Conservation (phyloP, 2,329 filamentous ascomycete species). For the Microdochium paspali region DNA sequence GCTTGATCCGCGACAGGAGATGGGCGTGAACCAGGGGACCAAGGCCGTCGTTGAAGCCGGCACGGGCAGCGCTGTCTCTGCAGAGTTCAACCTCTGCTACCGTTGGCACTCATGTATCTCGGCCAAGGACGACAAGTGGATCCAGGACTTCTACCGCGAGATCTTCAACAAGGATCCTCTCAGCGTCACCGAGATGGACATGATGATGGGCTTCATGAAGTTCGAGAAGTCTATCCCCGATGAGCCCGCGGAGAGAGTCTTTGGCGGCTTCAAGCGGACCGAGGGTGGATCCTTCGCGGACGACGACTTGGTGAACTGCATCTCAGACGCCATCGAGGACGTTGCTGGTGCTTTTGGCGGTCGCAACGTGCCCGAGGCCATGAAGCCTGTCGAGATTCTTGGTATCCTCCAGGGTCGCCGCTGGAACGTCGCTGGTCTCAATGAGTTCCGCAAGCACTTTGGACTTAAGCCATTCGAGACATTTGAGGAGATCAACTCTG, state of each 20-base stretch:
- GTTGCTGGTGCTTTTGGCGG: conserved; percentile 66
- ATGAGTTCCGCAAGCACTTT: conserved; percentile 80
- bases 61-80: conserved; percentile 74
- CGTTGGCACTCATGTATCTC: conserved; percentile 77
- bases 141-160: conserved; percentile 56
- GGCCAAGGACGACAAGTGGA: conserved; percentile 71
- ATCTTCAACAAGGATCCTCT: conserved; percentile 52
- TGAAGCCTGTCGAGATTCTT: conserved; percentile 70
- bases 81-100: conserved; percentile 84
- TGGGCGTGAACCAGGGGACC: conserved; percentile 44
- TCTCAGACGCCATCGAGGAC: conserved; percentile 64
- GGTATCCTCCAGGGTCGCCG: conserved; percentile 68
- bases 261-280: conserved; percentile 56
- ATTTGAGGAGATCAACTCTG: conserved; percentile 78
- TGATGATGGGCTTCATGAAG: conserved; percentile 52
- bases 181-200: conserved; percentile 47
- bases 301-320: conserved; percentile 64
- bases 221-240: conserved; percentile 51
- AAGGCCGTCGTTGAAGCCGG: conserved; percentile 55
- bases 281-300: conserved; percentile 63
- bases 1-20: conserved; percentile 65
- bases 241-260: conserved; percentile 61
- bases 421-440: conserved; percentile 71
- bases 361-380: conserved; percentile 62
- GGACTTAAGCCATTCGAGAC: conserved; percentile 64